Conservation (phyloP, 805 yeast species). For the Sungouiozyma intestinalis region DNA sequence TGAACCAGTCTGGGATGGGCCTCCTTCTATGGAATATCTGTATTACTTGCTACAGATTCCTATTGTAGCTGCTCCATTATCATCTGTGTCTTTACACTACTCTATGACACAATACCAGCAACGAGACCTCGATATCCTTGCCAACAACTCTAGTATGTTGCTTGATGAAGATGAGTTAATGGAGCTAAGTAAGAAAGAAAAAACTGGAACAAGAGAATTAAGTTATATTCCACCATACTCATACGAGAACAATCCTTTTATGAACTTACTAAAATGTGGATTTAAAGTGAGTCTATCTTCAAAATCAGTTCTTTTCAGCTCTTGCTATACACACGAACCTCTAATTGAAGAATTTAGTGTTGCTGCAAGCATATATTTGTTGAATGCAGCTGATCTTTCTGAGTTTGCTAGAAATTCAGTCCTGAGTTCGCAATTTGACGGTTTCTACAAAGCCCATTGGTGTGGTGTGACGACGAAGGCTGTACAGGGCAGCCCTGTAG, state of each 20-base stretch:
- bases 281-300: slow-evolving; percentile 21
- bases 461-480: slow-evolving; percentile 15
- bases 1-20: slow-evolving; percentile 21
- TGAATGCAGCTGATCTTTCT: slow-evolving; percentile 26
- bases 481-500: slow-evolving; percentile 2
- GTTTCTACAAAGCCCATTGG: slow-evolving; percentile 28
- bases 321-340: slow-evolving; percentile 27
- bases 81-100: slow-evolving; percentile 14
- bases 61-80: slow-evolving; percentile 21
- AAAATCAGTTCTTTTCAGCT: slow-evolving; percentile 22
- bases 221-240: slow-evolving; percentile 12
- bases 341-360: slow-evolving; percentile 28
- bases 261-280: slow-evolving; percentile 23
- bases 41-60: slow-evolving; percentile 25
- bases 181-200: not conserved
- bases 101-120: slow-evolving; percentile 2
- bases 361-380: slow-evolving; percentile 27
- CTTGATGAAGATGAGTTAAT: not conserved
- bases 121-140: not conserved
- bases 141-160: not conserved
- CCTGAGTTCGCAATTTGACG: slow-evolving; percentile 22
- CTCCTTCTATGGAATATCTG: slow-evolving; percentile 15
- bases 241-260: slow-evolving; percentile 23
- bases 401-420: slow-evolving; percentile 25
- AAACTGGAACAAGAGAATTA: slow-evolving; percentile 13